phyloP scores from a whole-genome alignment of 768 basidiomycete genomes.

The Pisolithus tinctorius region DNA sequence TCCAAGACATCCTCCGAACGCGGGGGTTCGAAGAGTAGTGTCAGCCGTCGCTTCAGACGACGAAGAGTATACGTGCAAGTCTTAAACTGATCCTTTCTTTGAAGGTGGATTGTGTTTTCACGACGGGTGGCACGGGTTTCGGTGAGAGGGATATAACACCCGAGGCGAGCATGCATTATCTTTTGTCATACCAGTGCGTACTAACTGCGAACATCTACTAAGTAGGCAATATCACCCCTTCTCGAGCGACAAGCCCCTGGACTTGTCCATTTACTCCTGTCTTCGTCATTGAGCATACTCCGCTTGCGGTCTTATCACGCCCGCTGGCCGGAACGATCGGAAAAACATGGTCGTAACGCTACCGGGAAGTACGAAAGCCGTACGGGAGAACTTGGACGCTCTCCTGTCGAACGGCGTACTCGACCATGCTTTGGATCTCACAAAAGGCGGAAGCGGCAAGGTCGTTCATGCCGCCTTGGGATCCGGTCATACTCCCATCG shows the following conservation, averaged over 20 bases:
- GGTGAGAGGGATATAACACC: constrained; percentile 77
- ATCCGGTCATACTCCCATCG: constrained; percentile 17
- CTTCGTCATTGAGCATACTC: constrained; percentile 66
- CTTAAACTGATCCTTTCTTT: constrained; percentile 40
- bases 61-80: constrained; percentile 38
- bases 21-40: constrained; percentile 32
- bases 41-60: constrained; percentile 63
- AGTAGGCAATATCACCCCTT: constrained; percentile 61
- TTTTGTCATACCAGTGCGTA: background rate
- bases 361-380: constrained; percentile 82
- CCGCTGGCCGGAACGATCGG: constrained; percentile 72
- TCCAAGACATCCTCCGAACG: constrained; percentile 42
- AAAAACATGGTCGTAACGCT: constrained; percentile 69
- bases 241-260: constrained; percentile 64
- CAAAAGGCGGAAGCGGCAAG: constrained; percentile 60
- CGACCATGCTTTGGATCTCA: constrained; percentile 66
- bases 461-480: constrained; percentile 49
- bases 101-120: constrained; percentile 67
- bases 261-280: constrained; percentile 66
- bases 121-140: constrained; percentile 86
- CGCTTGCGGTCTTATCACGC: constrained; percentile 74
- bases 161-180: constrained; percentile 43
- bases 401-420: constrained; percentile 54
- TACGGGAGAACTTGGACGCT: constrained; percentile 66
- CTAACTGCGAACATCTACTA: constrained; percentile 14